phyloP scores from a whole-genome alignment of 1,284 basidiomycete species.

The Coniferiporia weirii region DNA sequence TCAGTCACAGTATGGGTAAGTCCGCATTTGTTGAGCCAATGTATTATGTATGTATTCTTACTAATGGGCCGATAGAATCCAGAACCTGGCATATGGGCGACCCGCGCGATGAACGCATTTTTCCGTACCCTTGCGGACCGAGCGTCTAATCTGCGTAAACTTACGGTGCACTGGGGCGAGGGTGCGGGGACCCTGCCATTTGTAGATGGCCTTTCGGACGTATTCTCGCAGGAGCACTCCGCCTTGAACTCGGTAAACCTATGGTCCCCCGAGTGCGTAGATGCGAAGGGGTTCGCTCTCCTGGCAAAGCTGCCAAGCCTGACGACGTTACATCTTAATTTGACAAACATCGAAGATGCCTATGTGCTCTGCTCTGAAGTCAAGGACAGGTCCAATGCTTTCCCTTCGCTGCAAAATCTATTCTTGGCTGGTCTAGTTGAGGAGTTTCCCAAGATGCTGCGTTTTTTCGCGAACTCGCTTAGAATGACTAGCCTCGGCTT shows the following conservation, averaged over 20 bases:
- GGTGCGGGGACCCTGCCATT: slow-evolving; percentile 1
- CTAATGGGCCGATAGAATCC: not conserved
- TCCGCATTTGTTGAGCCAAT: not conserved
- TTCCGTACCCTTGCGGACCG: slow-evolving; percentile 17
- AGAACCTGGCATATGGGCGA: slow-evolving; percentile 1
- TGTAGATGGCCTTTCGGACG: slow-evolving; percentile 13
- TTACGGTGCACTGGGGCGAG: slow-evolving; percentile 16
- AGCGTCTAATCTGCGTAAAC: slow-evolving; percentile 10
- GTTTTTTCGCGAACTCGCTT: slow-evolving; percentile 1
- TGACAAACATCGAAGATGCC: not conserved
- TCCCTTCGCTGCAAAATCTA: slow-evolving; percentile 14
- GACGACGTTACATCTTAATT: slow-evolving; percentile 15
- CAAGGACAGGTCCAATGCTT: slow-evolving; percentile 1
- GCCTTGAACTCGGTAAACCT: slow-evolving; percentile 13
- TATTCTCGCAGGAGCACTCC: slow-evolving; percentile 7
- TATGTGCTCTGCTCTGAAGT: not conserved
- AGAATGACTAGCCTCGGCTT: slow-evolving; percentile 17
- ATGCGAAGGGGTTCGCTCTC: slow-evolving; percentile 7
- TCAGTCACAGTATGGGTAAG: slow-evolving; percentile 9
- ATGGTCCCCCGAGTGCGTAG: slow-evolving; percentile 15
- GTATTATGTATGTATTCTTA: not conserved
- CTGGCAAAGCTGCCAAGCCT: slow-evolving; percentile 13
- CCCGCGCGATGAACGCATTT: slow-evolving; percentile 14
- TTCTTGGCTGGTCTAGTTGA: slow-evolving; percentile 12
- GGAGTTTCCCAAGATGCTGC: slow-evolving; percentile 11